Evolutionary conservation across 306 rosid genomes (phyloP).

Genomic region (Rubus parviflorus): DNA sequence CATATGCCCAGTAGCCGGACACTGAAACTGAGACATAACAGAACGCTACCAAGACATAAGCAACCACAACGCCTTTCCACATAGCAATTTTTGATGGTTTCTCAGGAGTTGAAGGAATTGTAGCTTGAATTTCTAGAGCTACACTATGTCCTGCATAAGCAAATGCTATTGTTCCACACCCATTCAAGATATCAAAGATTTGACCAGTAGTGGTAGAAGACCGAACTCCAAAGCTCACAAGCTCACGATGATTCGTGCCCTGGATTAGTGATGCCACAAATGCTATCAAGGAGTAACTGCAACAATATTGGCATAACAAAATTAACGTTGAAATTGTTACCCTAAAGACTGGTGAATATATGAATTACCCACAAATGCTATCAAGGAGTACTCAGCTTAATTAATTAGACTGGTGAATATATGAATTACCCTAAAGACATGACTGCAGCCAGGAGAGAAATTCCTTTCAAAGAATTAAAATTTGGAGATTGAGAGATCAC

Average conservation of each 20-base stretch:
- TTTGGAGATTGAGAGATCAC: conserved; percentile 63
- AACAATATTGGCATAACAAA: neutral
- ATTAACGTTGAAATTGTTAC: too few relatives aligned
- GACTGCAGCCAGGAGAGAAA: conserved; percentile 57
- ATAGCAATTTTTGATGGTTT: conserved; percentile 56
- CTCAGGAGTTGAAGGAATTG: conserved; percentile 58
- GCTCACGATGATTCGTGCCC: conserved; percentile 26
- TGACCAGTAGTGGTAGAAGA: conserved; percentile 27
- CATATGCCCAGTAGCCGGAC: conserved; percentile 71
- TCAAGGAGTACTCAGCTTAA: too few relatives aligned
- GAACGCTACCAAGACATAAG: conserved; percentile 44
- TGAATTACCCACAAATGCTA: conserved; percentile 37
- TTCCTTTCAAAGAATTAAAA: conserved; percentile 50
- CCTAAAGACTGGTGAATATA: neutral
- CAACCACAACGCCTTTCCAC: conserved; percentile 62
- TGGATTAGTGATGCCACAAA: conserved; percentile 33
- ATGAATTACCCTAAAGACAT: conserved; percentile 51
- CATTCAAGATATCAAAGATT: conserved; percentile 49
- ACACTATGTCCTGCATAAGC: conserved; percentile 76
- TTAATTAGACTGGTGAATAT: neutral
- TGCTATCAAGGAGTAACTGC: conserved; percentile 54
- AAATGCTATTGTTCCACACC: conserved; percentile 66
- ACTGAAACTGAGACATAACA: conserved; percentile 53
- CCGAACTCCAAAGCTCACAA: conserved; percentile 31
- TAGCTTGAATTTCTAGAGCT: conserved; percentile 67